phyloP scores from a whole-genome alignment of 2,329 filamentous ascomycete genomes.

The Cercospora sojina region DNA sequence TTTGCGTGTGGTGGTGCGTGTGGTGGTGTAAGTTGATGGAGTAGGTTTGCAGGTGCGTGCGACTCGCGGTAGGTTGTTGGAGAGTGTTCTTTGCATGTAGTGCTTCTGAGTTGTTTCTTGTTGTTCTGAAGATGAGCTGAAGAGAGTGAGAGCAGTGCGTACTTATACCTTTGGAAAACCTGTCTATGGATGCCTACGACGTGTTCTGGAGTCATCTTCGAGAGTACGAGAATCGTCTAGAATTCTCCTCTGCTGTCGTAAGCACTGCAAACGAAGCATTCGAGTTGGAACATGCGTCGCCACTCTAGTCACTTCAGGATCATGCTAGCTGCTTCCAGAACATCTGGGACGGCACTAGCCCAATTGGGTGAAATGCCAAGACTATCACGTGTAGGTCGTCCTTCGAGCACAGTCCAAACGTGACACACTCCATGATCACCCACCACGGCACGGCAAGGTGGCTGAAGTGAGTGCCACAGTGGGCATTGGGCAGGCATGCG shows the following conservation, averaged over 20 bases:
- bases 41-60: slow-evolving; percentile 31
- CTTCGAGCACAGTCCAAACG: background rate
- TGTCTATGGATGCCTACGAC: slow-evolving; percentile 6
- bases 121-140: slow-evolving; percentile 28
- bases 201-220: slow-evolving; percentile 18
- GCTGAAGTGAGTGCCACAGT: background rate
- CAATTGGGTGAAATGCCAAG: background rate
- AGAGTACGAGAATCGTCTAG: slow-evolving; percentile 19
- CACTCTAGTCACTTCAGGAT: slow-evolving; percentile 12
- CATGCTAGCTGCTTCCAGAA: slow-evolving; percentile 15
- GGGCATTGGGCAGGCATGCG: slow-evolving; percentile 8
- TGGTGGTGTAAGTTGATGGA: slow-evolving; percentile 26
- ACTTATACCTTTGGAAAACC: slow-evolving; percentile 23
- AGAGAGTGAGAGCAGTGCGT: slow-evolving; percentile 2
- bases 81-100: slow-evolving; percentile 33
- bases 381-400: background rate
- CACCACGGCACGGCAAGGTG: background rate
- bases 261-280: background rate
- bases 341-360: slow-evolving; percentile 5
- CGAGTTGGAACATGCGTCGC: background rate
- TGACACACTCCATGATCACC: background rate
- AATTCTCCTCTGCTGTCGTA: slow-evolving; percentile 19
- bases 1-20: slow-evolving; percentile 34
- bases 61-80: slow-evolving; percentile 34
- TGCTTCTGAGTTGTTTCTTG: slow-evolving; percentile 23